Percentiles rank a stretch among this genome's conserved stretches.
Evolutionary conservation across 2,329 filamentous ascomycete species (phyloP).

Genomic region (Coniochaeta sp.): DNA sequence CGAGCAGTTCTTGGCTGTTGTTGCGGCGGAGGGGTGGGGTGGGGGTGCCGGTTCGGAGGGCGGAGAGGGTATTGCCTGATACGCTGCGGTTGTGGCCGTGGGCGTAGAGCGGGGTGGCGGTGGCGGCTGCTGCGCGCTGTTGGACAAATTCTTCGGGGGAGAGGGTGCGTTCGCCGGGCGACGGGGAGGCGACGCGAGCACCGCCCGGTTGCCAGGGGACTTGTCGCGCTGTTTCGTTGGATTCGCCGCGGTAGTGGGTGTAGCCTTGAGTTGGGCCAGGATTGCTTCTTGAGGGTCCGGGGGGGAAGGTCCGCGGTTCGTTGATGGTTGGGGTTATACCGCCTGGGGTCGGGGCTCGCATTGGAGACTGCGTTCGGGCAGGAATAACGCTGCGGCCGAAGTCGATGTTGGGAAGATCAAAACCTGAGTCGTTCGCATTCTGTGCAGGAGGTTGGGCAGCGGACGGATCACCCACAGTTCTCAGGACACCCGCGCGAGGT

Average conservation of each 20-base stretch:
- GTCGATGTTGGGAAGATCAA: slow-evolving; percentile 67
- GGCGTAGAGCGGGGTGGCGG: slow-evolving; percentile 41
- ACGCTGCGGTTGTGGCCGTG: slow-evolving; percentile 50
- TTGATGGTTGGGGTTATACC: slow-evolving; percentile 6
- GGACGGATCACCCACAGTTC: slow-evolving; percentile 58
- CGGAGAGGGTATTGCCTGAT: slow-evolving; percentile 42
- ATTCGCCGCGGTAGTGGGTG: slow-evolving; percentile 38
- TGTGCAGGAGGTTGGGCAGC: slow-evolving; percentile 18
- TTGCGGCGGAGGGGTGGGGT: slow-evolving; percentile 34
- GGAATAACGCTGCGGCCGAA: slow-evolving; percentile 75
- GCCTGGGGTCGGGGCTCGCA: slow-evolving; percentile 5
- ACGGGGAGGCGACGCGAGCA: slow-evolving; percentile 35
- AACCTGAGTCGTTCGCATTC: slow-evolving; percentile 19
- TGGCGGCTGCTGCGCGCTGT: slow-evolving; percentile 57
- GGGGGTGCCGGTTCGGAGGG: slow-evolving; percentile 30
- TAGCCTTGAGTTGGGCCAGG: slow-evolving; percentile 16
- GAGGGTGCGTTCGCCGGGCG: slow-evolving; percentile 44
- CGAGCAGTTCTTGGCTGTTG: slow-evolving; percentile 32
- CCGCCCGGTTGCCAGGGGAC: slow-evolving; percentile 75
- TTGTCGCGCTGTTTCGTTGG: slow-evolving; percentile 49
- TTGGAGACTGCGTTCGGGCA: not conserved
- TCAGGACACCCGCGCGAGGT: slow-evolving; percentile 72
- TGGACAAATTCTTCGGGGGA: slow-evolving; percentile 80
- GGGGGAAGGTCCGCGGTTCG: slow-evolving; percentile 19
- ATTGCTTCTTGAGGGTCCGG: slow-evolving; percentile 6